Base-by-base conservation (phyloP, 73 alveolate genomes). In the Paramecium primaurelia region DNA sequence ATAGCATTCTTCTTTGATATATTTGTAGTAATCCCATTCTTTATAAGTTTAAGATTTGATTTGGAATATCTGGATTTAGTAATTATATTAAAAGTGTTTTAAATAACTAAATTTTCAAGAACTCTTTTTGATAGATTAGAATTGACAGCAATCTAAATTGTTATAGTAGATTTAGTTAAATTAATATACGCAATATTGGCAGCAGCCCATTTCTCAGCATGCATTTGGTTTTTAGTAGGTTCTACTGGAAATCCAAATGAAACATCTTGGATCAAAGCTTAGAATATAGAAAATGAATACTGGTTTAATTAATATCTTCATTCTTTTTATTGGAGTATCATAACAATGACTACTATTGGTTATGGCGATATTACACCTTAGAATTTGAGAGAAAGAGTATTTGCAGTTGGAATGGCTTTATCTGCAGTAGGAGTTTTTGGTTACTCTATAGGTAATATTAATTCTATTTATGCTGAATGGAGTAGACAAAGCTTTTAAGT, bases 281-380 rank as follows among this genome's bases (percentile, higher is more conserved):
- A 80, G 12, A 44, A 36, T 26, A 18, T 80, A 10, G 20, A 80
- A 49, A 44, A 80, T 80, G 20, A 42, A 44, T 22, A n/a, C 0
- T 80, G 71, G 71, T 20, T 45, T 42, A 26, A n/a, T 45, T 80
- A 80, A 80, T 80, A 80, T 44, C 30, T 28, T 0, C 16, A 18
- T 25, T 89, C 94, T 1, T 77, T 89, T 38, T 89, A 89, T 45
- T 89, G 75, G 28, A 71, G 92, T 30, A 89, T 89, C 4, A 73
- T 89, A 20, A 89, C 94, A 25, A 89, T 89, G 94, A 83, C 88
- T 4, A 89, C 94, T 6, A 83, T 89, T 38, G 94, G 94, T 26
- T 89, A 71, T 89, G 94, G 94, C 1, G 94, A 89, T n/a, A 73
- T 89, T 4, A 77, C 73, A 11, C 94, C 94, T 11, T 28, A 42